phyloP scores from a whole-genome alignment of 2,329 filamentous ascomycete species.

The Pseudopyrenochaeta lycopersici region DNA sequence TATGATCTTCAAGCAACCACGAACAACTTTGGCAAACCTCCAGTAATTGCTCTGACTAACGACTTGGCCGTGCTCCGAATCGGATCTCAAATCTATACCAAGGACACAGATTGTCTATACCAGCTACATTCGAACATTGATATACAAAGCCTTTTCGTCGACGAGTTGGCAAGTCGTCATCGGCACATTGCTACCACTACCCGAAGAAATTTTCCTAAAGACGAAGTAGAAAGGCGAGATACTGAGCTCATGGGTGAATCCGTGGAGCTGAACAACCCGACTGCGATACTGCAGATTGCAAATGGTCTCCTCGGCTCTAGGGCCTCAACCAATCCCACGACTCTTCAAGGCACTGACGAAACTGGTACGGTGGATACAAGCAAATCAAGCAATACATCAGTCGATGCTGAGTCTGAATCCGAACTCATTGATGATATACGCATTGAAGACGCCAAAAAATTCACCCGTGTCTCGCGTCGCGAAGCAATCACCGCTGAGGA shows the following conservation, averaged over 20 bases:
- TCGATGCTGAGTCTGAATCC: neutral
- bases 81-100: constrained; percentile 1
- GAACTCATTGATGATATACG: neutral
- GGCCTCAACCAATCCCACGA: constrained; percentile 1
- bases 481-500: neutral
- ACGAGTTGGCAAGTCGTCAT: constrained; percentile 3
- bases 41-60: neutral
- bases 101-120: neutral
- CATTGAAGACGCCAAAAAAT: neutral
- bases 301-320: neutral
- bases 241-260: neutral
- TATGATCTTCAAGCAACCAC: neutral
- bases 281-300: neutral
- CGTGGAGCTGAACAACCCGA: neutral
- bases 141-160: neutral
- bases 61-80: neutral
- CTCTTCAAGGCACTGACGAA: neutral
- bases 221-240: neutral
- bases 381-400: neutral
- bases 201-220: neutral
- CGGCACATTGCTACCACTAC: neutral
- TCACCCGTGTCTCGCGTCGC: neutral
- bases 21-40: neutral
- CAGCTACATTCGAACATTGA: neutral
- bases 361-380: neutral